A percentile compares a stretch with the other conserved stretches of the same genome.
These are phyloP conservation scores for Hydrangea macrophylla DNA, from an alignment of 148 eudicot genomes.

Conservation along the genomic window DNA sequence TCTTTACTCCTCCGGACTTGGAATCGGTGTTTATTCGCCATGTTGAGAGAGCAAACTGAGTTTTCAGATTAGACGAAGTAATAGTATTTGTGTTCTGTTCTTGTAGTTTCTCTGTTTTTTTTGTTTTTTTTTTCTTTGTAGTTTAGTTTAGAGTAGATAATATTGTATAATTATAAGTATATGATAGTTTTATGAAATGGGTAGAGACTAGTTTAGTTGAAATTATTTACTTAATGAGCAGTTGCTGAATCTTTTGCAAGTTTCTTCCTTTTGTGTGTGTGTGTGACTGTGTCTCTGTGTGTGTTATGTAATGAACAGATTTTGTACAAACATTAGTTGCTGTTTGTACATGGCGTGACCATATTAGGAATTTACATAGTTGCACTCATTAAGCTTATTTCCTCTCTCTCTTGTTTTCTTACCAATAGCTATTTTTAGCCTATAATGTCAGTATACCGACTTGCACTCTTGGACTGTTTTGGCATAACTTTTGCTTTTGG, in stretches of 20 bases:
- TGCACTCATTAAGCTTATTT: background rate
- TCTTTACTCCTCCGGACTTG: constrained; percentile 59
- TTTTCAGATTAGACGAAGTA: background rate
- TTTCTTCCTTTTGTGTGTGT: constrained; percentile 1
- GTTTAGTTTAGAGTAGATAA: background rate
- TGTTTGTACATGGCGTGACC: background rate
- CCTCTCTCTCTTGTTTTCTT: background rate
- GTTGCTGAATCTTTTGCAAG: background rate
- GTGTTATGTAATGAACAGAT: background rate
- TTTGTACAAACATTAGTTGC: background rate
- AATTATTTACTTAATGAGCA: background rate
- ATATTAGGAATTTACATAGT: background rate
- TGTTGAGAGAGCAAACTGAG: constrained; percentile 34
- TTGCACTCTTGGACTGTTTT: too few relatives aligned
- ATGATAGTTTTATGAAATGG: constrained; percentile 17
- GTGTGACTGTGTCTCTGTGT: too few relatives aligned
- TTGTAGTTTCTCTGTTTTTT: background rate
- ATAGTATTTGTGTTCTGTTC: background rate
- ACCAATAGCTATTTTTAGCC: too few relatives aligned
- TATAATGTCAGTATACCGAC: too few relatives aligned
- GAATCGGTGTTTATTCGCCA: constrained; percentile 49
- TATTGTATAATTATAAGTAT: constrained; percentile 17
- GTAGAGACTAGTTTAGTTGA: constrained; percentile 1
- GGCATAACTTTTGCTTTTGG: too few relatives aligned
- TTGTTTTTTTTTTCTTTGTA: background rate